Percentiles rank a stretch among this genome's conserved stretches.
Evolutionary conservation across 2,329 filamentous ascomycete genomes (phyloP).

Genomic region (Microdochium nivale): DNA sequence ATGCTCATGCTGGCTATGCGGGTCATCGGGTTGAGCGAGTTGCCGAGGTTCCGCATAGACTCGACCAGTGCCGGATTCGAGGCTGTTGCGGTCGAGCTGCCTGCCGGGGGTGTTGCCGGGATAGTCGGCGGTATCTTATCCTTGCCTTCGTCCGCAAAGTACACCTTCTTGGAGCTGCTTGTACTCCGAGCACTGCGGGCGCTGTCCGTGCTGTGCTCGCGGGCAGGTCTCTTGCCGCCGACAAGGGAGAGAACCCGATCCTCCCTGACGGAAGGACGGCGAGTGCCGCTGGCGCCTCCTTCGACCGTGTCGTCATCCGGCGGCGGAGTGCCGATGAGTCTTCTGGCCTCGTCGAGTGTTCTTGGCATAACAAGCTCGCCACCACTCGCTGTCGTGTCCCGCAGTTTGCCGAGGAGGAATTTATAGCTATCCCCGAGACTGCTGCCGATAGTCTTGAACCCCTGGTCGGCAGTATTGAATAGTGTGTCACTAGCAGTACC

Average conservation of each 20-base stretch:
- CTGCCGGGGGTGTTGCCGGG: conserved; percentile 8
- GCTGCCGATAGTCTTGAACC: conserved; percentile 83
- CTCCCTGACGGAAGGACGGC: conserved; percentile 43
- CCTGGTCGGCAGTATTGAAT: conserved; percentile 81
- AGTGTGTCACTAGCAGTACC: conserved; percentile 78
- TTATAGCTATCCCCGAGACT: conserved; percentile 90
- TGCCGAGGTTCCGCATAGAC: conserved; percentile 73
- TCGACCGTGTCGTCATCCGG: conserved; percentile 45
- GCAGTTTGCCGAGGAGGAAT: conserved; percentile 81
- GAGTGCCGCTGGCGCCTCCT: background rate
- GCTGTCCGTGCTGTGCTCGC: conserved; percentile 75
- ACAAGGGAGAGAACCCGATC: conserved; percentile 65
- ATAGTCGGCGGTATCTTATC: conserved; percentile 24
- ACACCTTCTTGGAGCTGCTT: conserved; percentile 49
- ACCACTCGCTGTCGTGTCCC: conserved; percentile 52
- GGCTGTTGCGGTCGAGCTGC: conserved; percentile 16
- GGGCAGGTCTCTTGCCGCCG: conserved; percentile 48
- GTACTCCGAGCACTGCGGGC: conserved; percentile 51
- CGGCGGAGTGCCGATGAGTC: conserved; percentile 69
- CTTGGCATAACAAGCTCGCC: conserved; percentile 61
- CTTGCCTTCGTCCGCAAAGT: conserved; percentile 37
- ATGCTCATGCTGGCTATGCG: conserved; percentile 65
- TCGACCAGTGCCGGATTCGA: conserved; percentile 60
- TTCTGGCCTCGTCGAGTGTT: conserved; percentile 86
- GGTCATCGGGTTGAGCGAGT: conserved; percentile 73